Evolutionary conservation across 73 alveolate genomes (phyloP).

Genomic region (Blepharisma japonicum): DNA sequence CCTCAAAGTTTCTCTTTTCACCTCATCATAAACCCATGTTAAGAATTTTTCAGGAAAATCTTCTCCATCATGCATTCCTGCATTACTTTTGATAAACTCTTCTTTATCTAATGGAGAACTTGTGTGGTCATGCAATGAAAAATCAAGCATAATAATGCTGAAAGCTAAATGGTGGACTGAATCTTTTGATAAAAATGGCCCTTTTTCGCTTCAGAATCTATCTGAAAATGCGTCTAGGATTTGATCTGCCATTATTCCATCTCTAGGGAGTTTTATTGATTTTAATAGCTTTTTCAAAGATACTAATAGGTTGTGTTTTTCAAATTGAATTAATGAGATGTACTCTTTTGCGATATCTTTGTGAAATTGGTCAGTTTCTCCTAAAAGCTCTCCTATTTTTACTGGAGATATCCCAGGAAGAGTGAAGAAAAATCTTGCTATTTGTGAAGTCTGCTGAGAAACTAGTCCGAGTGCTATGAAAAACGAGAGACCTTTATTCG

Average conservation of each 20-base stretch:
- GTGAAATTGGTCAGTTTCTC: not conserved
- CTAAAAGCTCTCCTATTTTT: constrained; percentile 3
- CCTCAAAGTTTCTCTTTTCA: not conserved
- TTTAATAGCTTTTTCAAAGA: not conserved
- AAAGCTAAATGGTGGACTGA: constrained; percentile 1
- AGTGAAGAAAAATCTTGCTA: not conserved
- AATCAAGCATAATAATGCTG: constrained; percentile 23
- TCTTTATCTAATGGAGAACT: constrained; percentile 8
- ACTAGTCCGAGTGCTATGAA: not conserved
- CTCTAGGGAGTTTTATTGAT: not conserved
- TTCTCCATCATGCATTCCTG: constrained; percentile 30
- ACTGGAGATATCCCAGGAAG: not conserved
- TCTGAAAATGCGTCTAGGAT: not conserved
- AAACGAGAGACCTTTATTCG: not conserved
- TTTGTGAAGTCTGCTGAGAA: not conserved
- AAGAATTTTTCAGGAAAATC: constrained; percentile 13
- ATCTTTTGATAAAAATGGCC: not conserved
- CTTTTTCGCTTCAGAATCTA: not conserved
- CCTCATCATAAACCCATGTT: constrained; percentile 18
- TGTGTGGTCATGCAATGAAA: constrained; percentile 6
- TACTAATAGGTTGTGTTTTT: not conserved
- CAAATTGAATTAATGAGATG: not conserved
- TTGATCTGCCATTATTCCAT: not conserved
- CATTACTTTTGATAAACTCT: not conserved
- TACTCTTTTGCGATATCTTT: not conserved